Evolutionary conservation across 2,329 filamentous ascomycete species (phyloP), one percentile per base, ranked within the genome.

Genomic region (Hypomyces rosellus): DNA sequence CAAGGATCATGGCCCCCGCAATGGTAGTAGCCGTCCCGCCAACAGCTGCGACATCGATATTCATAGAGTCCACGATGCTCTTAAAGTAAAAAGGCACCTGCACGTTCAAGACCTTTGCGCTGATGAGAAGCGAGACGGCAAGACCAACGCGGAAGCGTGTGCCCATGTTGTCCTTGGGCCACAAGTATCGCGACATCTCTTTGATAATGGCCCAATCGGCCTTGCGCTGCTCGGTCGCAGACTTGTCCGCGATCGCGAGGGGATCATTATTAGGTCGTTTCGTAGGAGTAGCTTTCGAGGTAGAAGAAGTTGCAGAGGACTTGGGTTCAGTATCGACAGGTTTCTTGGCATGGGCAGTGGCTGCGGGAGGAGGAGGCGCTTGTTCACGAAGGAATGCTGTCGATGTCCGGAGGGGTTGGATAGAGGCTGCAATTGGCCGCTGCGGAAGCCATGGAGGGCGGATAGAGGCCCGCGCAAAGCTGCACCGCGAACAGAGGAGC

Each of bases 61-160:
- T 99, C 89, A 99, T 96, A 16, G 89, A 84, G 68, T 99, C 95
- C 39, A 99, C 89, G 57, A 99, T 97, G 68, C 75, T 91, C 76
- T 97, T 97, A 76, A 99, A 99, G 75, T 96, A 99, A 66, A 99
- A 99, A 0, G 93, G 93, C 43, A 99, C 89, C 73, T 99, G 90
- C 14, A 99, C 93, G 68, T 97, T 99, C 63, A 99, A 76, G 45
- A 95, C 82, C 77, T 99, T 99, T 65, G 90, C 89, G 52, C 91
- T 89, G 18, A 99, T 72, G 36, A 99, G 77, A 55, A 99, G 72
- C 7, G 78, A 82, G 3, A 99, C 78, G n/a, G 92, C 90, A 44
- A 95, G 72, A 11, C 87, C 81, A 34, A 99, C 93, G 55, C 93
- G 84, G 55, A 91, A 72, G 65, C 95, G 89, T 3, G 90, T 95